phyloP scores from a whole-genome alignment of 441 rosid genomes.

The Melastoma candidum region DNA sequence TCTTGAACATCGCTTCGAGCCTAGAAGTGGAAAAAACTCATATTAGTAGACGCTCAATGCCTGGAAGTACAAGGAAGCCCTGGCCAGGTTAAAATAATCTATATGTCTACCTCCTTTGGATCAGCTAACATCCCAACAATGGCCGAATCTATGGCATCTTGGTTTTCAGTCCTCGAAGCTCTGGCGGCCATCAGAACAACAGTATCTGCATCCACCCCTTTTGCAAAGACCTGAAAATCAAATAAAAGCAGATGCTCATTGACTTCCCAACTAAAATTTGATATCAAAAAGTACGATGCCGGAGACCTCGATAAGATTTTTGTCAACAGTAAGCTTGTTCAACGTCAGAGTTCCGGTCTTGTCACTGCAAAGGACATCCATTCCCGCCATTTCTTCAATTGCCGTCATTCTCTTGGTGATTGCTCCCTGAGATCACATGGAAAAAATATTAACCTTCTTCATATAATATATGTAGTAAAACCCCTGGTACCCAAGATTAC shows the following conservation, averaged over 20 bases:
- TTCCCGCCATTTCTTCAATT: slow-evolving; percentile 98
- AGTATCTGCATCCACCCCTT: slow-evolving; percentile 5
- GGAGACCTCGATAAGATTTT: slow-evolving; percentile 72
- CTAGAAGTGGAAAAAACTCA: neutral
- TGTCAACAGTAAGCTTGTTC: slow-evolving; percentile 88
- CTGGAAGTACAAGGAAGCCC: too few relatives aligned
- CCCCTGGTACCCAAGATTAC: too few relatives aligned
- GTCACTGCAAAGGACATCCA: slow-evolving; percentile 98
- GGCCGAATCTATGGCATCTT: slow-evolving; percentile 10
- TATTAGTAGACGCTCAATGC: too few relatives aligned
- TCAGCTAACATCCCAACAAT: slow-evolving; percentile 8
- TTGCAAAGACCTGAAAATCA: neutral
- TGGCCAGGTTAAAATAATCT: too few relatives aligned
- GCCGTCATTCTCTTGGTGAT: slow-evolving; percentile 99
- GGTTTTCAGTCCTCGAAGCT: slow-evolving; percentile 12
- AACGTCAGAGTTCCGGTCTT: slow-evolving; percentile 91
- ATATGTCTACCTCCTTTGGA: slow-evolving; percentile 9
- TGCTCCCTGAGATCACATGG: slow-evolving; percentile 51
- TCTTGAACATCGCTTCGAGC: slow-evolving; percentile 5
- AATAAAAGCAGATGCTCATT: too few relatives aligned
- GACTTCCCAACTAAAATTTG: too few relatives aligned
- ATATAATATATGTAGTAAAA: too few relatives aligned
- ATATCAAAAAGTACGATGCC: too few relatives aligned
- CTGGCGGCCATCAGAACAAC: slow-evolving; percentile 4
- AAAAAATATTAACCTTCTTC: too few relatives aligned